These are phyloP conservation scores for Claviceps sp. DNA, from an alignment of 2,329 filamentous ascomycete species.

Conservation along the genomic window DNA sequence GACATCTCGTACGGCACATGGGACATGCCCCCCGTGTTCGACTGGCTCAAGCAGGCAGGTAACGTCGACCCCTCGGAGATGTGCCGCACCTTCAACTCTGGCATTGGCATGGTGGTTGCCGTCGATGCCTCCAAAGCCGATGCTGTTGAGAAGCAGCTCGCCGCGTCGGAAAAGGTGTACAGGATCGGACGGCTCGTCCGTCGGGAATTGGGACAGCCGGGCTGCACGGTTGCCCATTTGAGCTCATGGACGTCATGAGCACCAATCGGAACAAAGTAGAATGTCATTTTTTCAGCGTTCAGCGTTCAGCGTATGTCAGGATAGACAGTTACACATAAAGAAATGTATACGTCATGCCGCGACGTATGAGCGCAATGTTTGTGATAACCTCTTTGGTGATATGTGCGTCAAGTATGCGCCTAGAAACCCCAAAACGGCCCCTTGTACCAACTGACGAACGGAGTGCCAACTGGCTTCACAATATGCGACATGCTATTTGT, in stretches of 20 bases:
- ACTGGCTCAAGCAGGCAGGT: slow-evolving; percentile 66
- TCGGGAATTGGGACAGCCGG: slow-evolving; percentile 27
- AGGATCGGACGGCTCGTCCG: slow-evolving; percentile 58
- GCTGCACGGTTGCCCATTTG: slow-evolving; percentile 21
- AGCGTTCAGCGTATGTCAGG: too few relatives aligned
- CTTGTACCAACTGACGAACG: too few relatives aligned
- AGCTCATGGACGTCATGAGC: slow-evolving; percentile 17
- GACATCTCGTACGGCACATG: slow-evolving; percentile 68
- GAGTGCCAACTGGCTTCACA: too few relatives aligned
- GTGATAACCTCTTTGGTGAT: too few relatives aligned
- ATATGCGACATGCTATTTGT: too few relatives aligned
- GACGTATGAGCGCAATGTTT: too few relatives aligned
- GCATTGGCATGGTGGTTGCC: slow-evolving; percentile 85
- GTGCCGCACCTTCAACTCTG: slow-evolving; percentile 87
- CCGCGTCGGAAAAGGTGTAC: slow-evolving; percentile 59
- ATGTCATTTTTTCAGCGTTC: too few relatives aligned
- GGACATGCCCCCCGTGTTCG: slow-evolving; percentile 66
- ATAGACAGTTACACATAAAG: too few relatives aligned
- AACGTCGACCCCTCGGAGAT: slow-evolving; percentile 68
- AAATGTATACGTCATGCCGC: too few relatives aligned
- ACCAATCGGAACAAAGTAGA: not conserved
- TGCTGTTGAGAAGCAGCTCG: slow-evolving; percentile 45
- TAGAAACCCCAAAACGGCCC: too few relatives aligned
- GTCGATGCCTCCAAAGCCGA: slow-evolving; percentile 53
- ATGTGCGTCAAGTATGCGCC: too few relatives aligned